phyloP scores from a whole-genome alignment of 2,329 filamentous ascomycete species.

The Talaromyces islandicus region DNA sequence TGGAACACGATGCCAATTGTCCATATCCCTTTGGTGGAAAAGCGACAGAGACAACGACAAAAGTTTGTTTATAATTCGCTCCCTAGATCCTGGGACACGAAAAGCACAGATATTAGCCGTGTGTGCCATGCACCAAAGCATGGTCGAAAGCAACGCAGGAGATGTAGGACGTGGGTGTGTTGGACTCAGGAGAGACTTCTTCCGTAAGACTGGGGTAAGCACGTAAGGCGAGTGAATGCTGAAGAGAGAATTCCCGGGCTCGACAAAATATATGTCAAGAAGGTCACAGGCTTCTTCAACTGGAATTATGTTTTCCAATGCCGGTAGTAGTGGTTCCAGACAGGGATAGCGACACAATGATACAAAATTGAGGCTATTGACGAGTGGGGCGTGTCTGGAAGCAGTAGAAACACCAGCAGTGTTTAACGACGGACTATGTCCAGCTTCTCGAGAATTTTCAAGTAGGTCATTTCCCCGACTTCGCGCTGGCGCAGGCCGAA shows the following conservation, averaged over 20 bases:
- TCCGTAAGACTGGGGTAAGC: constrained; percentile 42
- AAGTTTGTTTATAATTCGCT: constrained; percentile 21
- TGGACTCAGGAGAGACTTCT: constrained; percentile 38
- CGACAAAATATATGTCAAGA: constrained; percentile 44
- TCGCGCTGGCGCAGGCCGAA: neutral
- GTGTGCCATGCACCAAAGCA: constrained; percentile 45
- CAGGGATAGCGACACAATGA: neutral
- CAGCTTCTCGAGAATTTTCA: neutral
- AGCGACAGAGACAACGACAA: neutral
- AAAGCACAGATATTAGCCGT: constrained; percentile 43
- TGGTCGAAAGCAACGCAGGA: constrained; percentile 42
- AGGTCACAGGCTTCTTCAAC: constrained; percentile 41
- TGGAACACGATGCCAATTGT: neutral
- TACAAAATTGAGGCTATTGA: neutral
- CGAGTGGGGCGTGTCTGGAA: neutral
- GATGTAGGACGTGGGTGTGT: constrained; percentile 37
- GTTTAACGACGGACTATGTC: neutral
- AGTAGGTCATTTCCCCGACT: neutral
- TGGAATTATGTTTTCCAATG: constrained; percentile 34
- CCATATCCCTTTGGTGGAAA: neutral
- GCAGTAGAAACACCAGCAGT: neutral
- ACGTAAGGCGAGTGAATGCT: constrained; percentile 45
- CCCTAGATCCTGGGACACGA: constrained; percentile 36
- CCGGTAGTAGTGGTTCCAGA: constrained; percentile 21
- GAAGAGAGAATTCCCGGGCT: constrained; percentile 40